Evolutionary conservation across 2,329 filamentous ascomycete genomes (phyloP).

Genomic region (Sporothrix globosa): DNA sequence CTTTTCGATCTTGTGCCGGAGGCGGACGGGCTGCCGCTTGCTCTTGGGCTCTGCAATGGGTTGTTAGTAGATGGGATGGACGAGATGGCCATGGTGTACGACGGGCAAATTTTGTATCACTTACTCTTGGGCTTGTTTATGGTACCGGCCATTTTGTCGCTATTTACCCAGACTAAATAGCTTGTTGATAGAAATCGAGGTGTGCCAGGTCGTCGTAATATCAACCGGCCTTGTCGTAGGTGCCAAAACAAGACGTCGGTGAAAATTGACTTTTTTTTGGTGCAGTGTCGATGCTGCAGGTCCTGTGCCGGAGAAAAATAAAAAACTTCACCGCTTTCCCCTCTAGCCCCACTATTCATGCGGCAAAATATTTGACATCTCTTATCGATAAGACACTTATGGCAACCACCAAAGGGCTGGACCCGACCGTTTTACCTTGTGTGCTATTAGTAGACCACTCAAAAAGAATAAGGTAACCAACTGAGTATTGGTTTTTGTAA

Average conservation of each 20-base stretch:
- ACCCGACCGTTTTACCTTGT: too few species aligned
- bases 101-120: constrained; percentile 36
- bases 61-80: constrained; percentile 24
- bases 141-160: constrained; percentile 54
- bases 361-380: constrained; percentile 31
- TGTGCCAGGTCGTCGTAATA: constrained; percentile 9
- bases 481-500: too few species aligned
- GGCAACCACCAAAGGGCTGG: neutral
- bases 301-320: constrained; percentile 24
- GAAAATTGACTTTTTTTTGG: constrained; percentile 28
- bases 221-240: neutral
- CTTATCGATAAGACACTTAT: constrained; percentile 36
- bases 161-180: neutral
- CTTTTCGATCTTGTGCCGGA: constrained; percentile 96
- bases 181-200: neutral
- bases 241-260: neutral
- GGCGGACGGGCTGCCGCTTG: constrained; percentile 84
- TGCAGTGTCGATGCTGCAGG: constrained; percentile 18
- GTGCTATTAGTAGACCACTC: too few species aligned
- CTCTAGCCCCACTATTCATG: constrained; percentile 31
- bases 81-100: neutral
- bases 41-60: constrained; percentile 77
- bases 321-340: constrained; percentile 38
- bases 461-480: too few species aligned
- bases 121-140: constrained; percentile 60